These are phyloP conservation scores for Corylus heterophylla DNA, from an alignment of 306 rosid genomes.

Conservation along the genomic window DNA sequence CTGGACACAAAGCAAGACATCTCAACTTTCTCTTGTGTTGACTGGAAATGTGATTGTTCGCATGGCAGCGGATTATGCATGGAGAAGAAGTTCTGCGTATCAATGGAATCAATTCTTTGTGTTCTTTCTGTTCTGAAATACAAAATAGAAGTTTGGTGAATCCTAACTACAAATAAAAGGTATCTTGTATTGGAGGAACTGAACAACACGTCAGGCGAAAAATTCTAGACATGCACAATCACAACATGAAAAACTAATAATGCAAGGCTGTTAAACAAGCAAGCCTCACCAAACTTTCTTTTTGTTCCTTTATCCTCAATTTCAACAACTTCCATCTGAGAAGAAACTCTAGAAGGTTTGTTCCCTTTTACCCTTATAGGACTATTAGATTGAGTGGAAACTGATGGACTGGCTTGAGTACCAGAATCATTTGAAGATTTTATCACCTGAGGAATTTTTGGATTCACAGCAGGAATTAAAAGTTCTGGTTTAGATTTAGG, in stretches of 20 bases:
- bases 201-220: constrained; percentile 6
- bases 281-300: constrained; percentile 69
- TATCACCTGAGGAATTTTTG: constrained; percentile 46
- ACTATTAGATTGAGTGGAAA: constrained; percentile 32
- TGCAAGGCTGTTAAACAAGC: constrained; percentile 15
- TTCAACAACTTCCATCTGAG: constrained; percentile 48
- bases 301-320: constrained; percentile 63
- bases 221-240: constrained; percentile 2
- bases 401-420: constrained; percentile 40
- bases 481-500: constrained; percentile 63
- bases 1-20: constrained; percentile 75
- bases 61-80: constrained; percentile 42
- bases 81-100: constrained; percentile 47
- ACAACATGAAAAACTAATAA: constrained; percentile 3
- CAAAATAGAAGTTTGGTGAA: constrained; percentile 24
- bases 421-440: constrained; percentile 36
- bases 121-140: constrained; percentile 78
- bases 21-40: constrained; percentile 95
- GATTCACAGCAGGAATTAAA: constrained; percentile 62
- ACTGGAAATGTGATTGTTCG: constrained; percentile 74
- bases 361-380: constrained; percentile 47
- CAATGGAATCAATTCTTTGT: constrained; percentile 59
- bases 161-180: constrained; percentile 18
- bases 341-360: constrained; percentile 35
- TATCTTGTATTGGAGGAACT: constrained; percentile 4